Evolutionary conservation across 1,284 basidiomycete genomes (phyloP), one percentile per base, ranked within the genome.

Genomic region (Somion occarium): DNA sequence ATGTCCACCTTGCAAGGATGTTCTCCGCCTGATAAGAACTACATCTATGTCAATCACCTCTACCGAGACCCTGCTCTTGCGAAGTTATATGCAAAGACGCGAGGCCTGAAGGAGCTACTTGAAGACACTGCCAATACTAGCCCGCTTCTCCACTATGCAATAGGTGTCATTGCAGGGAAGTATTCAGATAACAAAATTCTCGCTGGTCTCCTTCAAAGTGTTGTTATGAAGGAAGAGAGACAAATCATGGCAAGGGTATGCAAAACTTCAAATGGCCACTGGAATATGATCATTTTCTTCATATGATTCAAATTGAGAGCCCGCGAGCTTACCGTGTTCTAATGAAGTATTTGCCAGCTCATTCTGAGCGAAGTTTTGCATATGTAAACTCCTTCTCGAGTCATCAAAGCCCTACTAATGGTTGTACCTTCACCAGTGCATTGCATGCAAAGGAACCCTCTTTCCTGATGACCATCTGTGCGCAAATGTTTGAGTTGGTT

Each of bases 191-290:
- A 55, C 5, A 48, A 58, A 0, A 56, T 72, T 0, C 68, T 70
- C 44, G 53, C 48, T 25, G 67, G 65, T 0, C 46, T 74, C 0
- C 19, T 73, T 0, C 25, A 66, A 18, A 67, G 66, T 2, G 61
- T 71, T 48, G 62, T 66, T 0, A 24, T 46, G 0, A 59, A 59
- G 24, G 5, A 50, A 1, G 66, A 72, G 9, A 49, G 58, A 0
- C 53, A 66, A 13, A 56, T 60, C n/a, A 59, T 2, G 69, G 68
- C 1, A 60, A 66, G 1, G 69, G 69, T 0, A 60, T 66, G 58
- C 71, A 72, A 51, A 72, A 71, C 49, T 70, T 74, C 54, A 38
- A 51, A 3, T 71, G 70, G 54, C 46, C 62, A 0, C 65, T 67
- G 1, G 64, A 57, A 0, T 65, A 54, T 19, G 57, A 64, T 3